These are phyloP conservation scores for Anisogramma anomala DNA, from an alignment of 2,329 filamentous ascomycete species.

Conservation along the genomic window DNA sequence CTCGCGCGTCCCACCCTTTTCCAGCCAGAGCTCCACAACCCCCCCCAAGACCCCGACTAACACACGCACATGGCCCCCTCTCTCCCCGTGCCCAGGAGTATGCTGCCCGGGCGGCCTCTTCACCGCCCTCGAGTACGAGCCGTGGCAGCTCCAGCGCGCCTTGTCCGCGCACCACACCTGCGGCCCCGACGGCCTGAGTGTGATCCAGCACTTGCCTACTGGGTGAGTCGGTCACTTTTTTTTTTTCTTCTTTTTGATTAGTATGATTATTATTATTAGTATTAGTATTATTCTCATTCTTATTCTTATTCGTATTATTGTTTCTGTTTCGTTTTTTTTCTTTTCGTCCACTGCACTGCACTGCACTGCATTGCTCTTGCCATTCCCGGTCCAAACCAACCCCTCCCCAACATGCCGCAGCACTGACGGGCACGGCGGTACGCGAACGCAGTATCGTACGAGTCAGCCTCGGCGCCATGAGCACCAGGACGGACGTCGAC, in stretches of 20 bases:
- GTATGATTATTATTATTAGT: no score
- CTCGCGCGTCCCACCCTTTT: no score
- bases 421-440: background rate
- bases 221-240: conserved; percentile 29
- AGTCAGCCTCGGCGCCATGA: conserved; percentile 51
- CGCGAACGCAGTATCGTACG: conserved; percentile 38
- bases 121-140: conserved; percentile 37
- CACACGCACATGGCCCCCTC: background rate
- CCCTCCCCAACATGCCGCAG: background rate
- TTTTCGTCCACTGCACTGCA: no score
- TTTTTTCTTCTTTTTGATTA: background rate
- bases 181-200: conserved; percentile 37
- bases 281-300: no score
- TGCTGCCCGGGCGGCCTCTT: conserved; percentile 37
- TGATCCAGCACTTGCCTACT: conserved; percentile 43
- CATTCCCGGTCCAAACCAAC: no score
- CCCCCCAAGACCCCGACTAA: background rate
- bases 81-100: conserved; percentile 25
- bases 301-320: no score
- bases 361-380: no score
- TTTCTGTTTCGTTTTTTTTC: no score
- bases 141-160: conserved; percentile 41
- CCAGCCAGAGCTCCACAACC: no score
- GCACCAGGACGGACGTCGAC: conserved; percentile 42
- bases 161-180: conserved; percentile 48